Base-by-base conservation (phyloP, 768 basidiomycete genomes). In the Boletus reticuloceps region DNA sequence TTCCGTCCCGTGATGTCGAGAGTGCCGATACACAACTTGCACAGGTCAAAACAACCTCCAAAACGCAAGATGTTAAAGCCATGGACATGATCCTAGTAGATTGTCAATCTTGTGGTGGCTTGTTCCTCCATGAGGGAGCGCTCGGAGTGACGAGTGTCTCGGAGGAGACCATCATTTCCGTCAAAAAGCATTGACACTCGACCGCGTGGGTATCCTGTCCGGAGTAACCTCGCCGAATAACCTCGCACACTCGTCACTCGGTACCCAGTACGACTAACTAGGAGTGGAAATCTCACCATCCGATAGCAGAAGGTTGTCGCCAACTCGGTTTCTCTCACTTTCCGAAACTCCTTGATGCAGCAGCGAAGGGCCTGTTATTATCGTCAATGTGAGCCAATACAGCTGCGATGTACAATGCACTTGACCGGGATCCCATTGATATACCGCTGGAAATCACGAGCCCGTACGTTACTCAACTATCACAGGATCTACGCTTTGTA, bases 31-130 rank as follows among this genome's bases (percentile, higher is more conserved):
- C 38, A 16, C 49, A 36, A 4, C 36, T 39, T n/a, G 69, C 66
- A 32, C 52, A 60, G 39, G 55, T 50, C 39, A 54, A 59, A 41
- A 62, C 68, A 32, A 62, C 63, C 20, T 75, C 79, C 53, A 86
- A 86, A 67, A 83, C 78, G 5, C 75, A 83, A 51, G 82, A 85
- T 68, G 75, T 88, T 13, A 76, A 72, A 9, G 71, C 75, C 12
- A 82, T 88, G 77, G 84, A 86, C 64, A 66, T 37, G 36, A 37
- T 37, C 36, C 12, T 6, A 37, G 36, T 37, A 6, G 16, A 16
- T 16, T 16, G 36, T 16, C 16, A 37, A 37, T 4, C 36, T 37
- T 37, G 36, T 7, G 16, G 13, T 14, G 13, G 12, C 13, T 16
- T 16, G 12, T 37, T 37, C 0, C 36, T 12, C 2, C 16, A 13